A percentile compares a stretch with the other conserved stretches of the same genome.
Evolutionary conservation across 1,139 yeast species (phyloP).

Genomic region (Zygosaccharomyces sapae): DNA sequence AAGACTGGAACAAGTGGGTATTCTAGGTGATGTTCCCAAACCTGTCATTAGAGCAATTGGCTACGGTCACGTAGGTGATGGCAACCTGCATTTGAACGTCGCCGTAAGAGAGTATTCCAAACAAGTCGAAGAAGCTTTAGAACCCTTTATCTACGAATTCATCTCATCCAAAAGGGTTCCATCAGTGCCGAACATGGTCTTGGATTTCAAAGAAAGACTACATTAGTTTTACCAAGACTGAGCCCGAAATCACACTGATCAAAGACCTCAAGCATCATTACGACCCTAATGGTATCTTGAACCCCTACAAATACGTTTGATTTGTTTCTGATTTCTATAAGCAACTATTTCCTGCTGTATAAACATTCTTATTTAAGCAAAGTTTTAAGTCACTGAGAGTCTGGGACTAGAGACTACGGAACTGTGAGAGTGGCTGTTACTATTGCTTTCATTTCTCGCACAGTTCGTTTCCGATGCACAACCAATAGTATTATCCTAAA

Average conservation of each 20-base stretch:
- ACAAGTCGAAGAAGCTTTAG: constrained; percentile 70
- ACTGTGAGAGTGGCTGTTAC: too few species aligned
- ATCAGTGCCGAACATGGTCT: constrained; percentile 96
- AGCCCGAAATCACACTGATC: constrained; percentile 64
- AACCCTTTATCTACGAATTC: constrained; percentile 94
- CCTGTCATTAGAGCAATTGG: constrained; percentile 90
- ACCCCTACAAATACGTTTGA: constrained; percentile 80
- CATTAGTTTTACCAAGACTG: constrained; percentile 75
- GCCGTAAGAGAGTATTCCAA: constrained; percentile 80
- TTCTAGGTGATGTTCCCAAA: constrained; percentile 54
- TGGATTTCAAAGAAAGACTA: constrained; percentile 94
- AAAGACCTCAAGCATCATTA: constrained; percentile 70
- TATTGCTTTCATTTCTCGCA: neutral
- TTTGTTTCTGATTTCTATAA: neutral
- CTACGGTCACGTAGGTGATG: constrained; percentile 96
- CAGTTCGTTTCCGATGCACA: too few species aligned
- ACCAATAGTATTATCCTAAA: too few species aligned
- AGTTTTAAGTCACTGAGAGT: neutral
- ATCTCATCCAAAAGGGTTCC: constrained; percentile 74
- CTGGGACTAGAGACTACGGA: neutral
- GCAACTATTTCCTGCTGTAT: constrained; percentile 1
- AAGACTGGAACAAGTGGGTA: constrained; percentile 51
- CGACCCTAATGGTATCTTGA: constrained; percentile 86
- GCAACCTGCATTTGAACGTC: constrained; percentile 87
- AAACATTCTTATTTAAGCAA: constrained; percentile 1